Evolutionary conservation across 2,329 filamentous ascomycete species (phyloP).

Genomic region (Aureobasidium lini): DNA sequence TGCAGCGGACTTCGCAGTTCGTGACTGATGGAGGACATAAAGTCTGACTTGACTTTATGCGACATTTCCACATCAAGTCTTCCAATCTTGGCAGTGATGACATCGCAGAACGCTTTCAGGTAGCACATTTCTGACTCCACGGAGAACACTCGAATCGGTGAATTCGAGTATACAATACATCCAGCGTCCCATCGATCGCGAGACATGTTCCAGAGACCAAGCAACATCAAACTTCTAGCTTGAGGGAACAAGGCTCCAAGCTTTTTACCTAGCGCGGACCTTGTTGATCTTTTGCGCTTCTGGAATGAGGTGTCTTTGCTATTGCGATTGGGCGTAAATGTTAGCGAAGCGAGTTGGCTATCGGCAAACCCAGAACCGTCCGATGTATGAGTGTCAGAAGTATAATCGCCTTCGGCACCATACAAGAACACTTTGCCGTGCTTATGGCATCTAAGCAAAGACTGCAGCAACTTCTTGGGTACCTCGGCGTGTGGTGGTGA

Average conservation of each 20-base stretch:
- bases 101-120: conserved; percentile 37
- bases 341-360: background rate
- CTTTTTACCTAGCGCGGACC: conserved; percentile 3
- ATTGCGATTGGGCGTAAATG: background rate
- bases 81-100: conserved; percentile 34
- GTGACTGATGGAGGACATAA: conserved; percentile 46
- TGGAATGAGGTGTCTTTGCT: background rate
- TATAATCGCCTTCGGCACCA: conserved; percentile 19
- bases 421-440: conserved; percentile 31
- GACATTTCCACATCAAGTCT: conserved; percentile 32
- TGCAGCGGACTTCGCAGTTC: conserved; percentile 44
- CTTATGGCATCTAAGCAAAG: conserved; percentile 24
- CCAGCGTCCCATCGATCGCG: conserved; percentile 34
- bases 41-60: conserved; percentile 45
- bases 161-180: conserved; percentile 42
- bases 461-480: conserved; percentile 17
- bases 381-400: conserved; percentile 6
- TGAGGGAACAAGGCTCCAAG: conserved; percentile 30
- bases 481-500: conserved; percentile 1
- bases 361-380: background rate
- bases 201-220: conserved; percentile 46
- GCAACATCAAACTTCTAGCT: conserved; percentile 41
- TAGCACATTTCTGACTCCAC: conserved; percentile 35
- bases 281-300: background rate
- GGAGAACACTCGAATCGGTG: conserved; percentile 34